Conservation (phyloP, 83 land plant species). For the Larix sibirica region DNA sequence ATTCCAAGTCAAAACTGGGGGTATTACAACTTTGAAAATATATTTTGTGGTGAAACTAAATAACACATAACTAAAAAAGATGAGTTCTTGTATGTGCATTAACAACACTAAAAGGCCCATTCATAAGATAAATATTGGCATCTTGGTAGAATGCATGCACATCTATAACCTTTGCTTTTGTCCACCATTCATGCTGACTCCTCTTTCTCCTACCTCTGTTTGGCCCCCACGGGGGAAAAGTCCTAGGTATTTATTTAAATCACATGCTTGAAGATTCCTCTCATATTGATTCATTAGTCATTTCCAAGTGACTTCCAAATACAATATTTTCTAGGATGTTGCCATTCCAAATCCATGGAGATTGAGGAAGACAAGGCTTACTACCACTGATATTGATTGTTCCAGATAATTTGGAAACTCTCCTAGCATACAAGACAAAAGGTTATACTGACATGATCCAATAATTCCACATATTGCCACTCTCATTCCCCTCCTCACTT, state of each 20-base stretch:
- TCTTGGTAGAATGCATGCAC: slow-evolving; percentile 91
- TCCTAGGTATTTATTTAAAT: slow-evolving; percentile 75
- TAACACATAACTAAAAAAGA: slow-evolving; percentile 56
- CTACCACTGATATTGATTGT: slow-evolving; percentile 60
- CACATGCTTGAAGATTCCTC: slow-evolving; percentile 64
- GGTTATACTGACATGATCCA: slow-evolving; percentile 81
- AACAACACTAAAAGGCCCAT: slow-evolving; percentile 95
- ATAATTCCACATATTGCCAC: slow-evolving; percentile 82
- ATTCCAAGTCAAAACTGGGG: too few species aligned
- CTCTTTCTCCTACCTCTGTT: slow-evolving; percentile 92
- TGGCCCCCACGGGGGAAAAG: slow-evolving; percentile 68
- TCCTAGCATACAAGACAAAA: slow-evolving; percentile 73
- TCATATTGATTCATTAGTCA: slow-evolving; percentile 38
- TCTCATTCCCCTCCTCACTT: slow-evolving; percentile 59
- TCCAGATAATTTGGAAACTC: slow-evolving; percentile 82
- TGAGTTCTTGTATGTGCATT: slow-evolving; percentile 92
- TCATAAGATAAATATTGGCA: slow-evolving; percentile 90
- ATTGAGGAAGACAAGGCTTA: slow-evolving; percentile 83
- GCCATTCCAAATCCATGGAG: slow-evolving; percentile 87
- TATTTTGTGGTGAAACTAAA: neutral
- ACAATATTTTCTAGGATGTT: slow-evolving; percentile 80
- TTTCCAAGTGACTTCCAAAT: slow-evolving; percentile 67
- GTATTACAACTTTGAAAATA: neutral
- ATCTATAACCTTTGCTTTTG: slow-evolving; percentile 95
- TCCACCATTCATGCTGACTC: slow-evolving; percentile 91